Percentiles rank a stretch among this genome's conserved stretches.
These are phyloP conservation scores for Diutina siamensis DNA, from an alignment of 1,139 yeast genomes.

Conservation along the genomic window DNA sequence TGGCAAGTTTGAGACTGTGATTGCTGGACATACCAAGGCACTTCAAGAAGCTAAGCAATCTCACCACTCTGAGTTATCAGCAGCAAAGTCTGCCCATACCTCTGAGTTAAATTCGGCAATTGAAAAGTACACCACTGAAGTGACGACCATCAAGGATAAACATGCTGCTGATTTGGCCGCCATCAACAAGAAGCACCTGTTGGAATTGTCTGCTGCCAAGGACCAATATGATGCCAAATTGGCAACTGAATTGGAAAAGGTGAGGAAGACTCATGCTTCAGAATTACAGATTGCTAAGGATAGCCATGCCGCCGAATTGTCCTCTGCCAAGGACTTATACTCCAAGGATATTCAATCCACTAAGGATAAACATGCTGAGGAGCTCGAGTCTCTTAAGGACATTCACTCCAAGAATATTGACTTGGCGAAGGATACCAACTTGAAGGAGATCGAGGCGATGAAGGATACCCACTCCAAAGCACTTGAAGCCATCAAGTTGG, in stretches of 20 bases:
- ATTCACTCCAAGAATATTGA: neutral
- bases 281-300: neutral
- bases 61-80: neutral
- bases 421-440: no score
- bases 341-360: neutral
- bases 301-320: neutral
- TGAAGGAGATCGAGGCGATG: no score
- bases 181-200: no score
- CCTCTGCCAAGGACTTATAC: neutral
- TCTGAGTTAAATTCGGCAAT: neutral
- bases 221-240: no score
- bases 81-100: neutral
- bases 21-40: neutral
- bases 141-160: neutral
- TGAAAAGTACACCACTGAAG: neutral
- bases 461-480: neutral
- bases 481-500: neutral
- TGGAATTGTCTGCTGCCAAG: no score
- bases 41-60: neutral
- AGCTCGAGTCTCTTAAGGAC: neutral
- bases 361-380: neutral
- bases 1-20: neutral
- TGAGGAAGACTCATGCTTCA: neutral
- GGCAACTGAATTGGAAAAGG: neutral
- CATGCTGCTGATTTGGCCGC: neutral